phyloP scores from a whole-genome alignment of 805 yeast species.

The Saccharomycopsis fibuligera region DNA sequence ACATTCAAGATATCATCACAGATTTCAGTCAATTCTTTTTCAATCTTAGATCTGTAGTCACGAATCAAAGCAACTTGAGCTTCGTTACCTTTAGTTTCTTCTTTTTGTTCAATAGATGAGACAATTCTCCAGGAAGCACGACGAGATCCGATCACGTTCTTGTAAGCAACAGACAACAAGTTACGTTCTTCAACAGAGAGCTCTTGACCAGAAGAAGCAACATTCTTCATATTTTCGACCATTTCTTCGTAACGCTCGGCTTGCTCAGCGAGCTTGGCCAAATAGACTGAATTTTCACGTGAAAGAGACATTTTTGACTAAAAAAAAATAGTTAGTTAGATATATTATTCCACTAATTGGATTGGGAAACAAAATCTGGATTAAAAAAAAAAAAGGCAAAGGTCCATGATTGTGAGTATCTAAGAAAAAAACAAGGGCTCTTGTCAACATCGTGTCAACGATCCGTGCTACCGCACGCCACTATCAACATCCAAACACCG shows the following conservation, averaged over 20 bases:
- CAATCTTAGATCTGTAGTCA: conserved; percentile 92
- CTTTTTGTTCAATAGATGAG: conserved; percentile 96
- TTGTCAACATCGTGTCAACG: not conserved
- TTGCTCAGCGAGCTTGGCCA: conserved; percentile 98
- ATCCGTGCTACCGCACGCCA: conserved; percentile 5
- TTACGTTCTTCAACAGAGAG: conserved; percentile 97
- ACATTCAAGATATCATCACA: conserved; percentile 91
- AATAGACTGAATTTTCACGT: conserved; percentile 97
- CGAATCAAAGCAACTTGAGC: conserved; percentile 84
- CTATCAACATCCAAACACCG: conserved; percentile 9
- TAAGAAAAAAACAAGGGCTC: not conserved
- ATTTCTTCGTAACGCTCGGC: conserved; percentile 99
- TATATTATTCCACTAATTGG: no score
- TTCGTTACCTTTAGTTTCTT: conserved; percentile 93
- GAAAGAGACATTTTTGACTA: conserved; percentile 61
- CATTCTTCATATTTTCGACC: conserved; percentile 98
- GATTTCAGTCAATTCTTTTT: conserved; percentile 83
- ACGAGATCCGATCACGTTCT: conserved; percentile 97
- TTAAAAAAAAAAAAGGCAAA: no score
- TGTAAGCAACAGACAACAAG: conserved; percentile 93
- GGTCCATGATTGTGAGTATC: not conserved
- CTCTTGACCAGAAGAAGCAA: conserved; percentile 93
- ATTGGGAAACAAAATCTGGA: no score
- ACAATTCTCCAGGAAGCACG: conserved; percentile 99
- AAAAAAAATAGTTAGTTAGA: no score